Evolutionary conservation across 306 rosid genomes (phyloP), one percentile per base, ranked within the genome.

Genomic region (Biancaea sappan): DNA sequence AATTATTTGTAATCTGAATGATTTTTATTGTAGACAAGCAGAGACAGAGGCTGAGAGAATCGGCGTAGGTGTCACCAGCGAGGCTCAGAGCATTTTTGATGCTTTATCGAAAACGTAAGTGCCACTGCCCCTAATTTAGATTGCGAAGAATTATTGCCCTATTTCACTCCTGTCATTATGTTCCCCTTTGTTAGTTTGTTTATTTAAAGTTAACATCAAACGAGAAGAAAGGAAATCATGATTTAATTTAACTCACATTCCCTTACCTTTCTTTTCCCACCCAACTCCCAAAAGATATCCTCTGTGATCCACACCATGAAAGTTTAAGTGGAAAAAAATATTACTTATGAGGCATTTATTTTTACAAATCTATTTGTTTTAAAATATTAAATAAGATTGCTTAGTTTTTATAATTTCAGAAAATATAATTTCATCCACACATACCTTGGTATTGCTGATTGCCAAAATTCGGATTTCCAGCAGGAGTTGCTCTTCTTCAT

Each of bases 41-140:
- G 99, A 88, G 79, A 70, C 85, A 1, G 99, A 92, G 21, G 94
- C 86, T 50, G 99, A 94, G 87, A 88, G 98, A 84, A 88, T 92
- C 19, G 99, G 99, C 6, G 97, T 94, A 12, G 98, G 98, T 74
- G 99, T 94, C 61, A 88, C 97, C 68, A 69, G 63, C 43, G 93
- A 95, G 77, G 99, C 98, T 2, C 99, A 95, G 84, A 83, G 80
- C 83, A 90, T 95, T 71, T 94, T 94, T 67, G 91, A 94, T 68
- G 96, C 99, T 50, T 84, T 94, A 66, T 92, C 92, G 56, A 94
- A 94, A 78, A 94, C 99, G 99, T 92, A 85, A 80, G 97, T 77
- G 66, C 21, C 62, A 10, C 52, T n/a, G 40, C 25, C 4, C 9
- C 22, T 2, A 22, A 53, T 53, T 22, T 53, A 9, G 1, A n/a